These are phyloP conservation scores for Onygena corvina DNA, from an alignment of 2,329 filamentous ascomycete species.

Conservation along the genomic window DNA sequence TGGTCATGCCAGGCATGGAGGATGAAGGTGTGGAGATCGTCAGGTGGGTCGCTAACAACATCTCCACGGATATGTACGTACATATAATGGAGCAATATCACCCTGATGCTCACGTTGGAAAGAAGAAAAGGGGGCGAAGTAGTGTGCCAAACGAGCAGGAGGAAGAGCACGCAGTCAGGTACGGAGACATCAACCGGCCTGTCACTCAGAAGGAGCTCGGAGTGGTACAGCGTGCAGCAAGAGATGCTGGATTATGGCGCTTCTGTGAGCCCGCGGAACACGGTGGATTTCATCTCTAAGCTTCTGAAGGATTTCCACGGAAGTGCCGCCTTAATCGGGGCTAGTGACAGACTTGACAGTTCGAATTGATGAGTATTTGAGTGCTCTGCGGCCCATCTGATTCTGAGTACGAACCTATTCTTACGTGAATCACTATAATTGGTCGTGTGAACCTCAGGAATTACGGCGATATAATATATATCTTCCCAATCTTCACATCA, in stretches of 20 bases:
- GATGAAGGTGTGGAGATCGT: constrained; percentile 63
- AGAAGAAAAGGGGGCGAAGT: constrained; percentile 38
- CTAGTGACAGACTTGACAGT: too few species aligned
- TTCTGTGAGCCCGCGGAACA: constrained; percentile 56
- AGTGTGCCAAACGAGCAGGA: constrained; percentile 20
- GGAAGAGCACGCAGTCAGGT: constrained; percentile 44
- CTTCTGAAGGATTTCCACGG: too few species aligned
- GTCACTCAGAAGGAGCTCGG: constrained; percentile 54
- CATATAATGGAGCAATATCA: constrained; percentile 86
- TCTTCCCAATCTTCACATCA: too few species aligned
- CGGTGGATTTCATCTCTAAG: constrained; percentile 40
- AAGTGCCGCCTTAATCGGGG: not conserved
- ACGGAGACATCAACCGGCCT: constrained; percentile 66
- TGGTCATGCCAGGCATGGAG: constrained; percentile 74
- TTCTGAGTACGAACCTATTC: too few species aligned
- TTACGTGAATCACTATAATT: too few species aligned
- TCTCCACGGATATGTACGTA: constrained; percentile 64
- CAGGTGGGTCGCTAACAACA: constrained; percentile 58
- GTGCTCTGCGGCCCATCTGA: too few species aligned
- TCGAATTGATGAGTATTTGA: not conserved
- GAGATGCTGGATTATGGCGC: constrained; percentile 62
- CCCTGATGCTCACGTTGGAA: constrained; percentile 70
- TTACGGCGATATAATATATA: too few species aligned
- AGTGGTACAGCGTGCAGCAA: constrained; percentile 54
- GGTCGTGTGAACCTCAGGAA: too few species aligned